Base-by-base conservation (phyloP, 306 rosid genomes). In the Cucurbita maxima region DNA sequence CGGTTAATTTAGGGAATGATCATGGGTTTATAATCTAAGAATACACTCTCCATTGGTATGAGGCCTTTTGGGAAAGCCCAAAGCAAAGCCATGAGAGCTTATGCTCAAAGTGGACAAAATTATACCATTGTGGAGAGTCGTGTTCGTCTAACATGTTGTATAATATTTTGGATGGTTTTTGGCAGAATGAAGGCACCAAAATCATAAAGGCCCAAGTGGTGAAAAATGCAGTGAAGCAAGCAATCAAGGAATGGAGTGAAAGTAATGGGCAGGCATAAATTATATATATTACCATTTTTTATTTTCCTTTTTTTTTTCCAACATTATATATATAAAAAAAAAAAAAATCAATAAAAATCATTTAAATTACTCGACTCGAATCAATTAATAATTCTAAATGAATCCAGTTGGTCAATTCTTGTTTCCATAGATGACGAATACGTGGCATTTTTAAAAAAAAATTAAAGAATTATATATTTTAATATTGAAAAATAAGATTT, bases 161-260 rank as follows among this genome's bases (percentile, higher is more conserved):
- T 43, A 43, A 43, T 41, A 43, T 43, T 8, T 43, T 43, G 11
- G 1, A 4, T 11, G 52, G 4, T 11, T 47, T 4, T 47, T 47
- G 14, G 13, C 83, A 90, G 96, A 83, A 82, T 80, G 80, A 86
- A 74, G 82, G 83, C 68, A 77, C 63, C 3, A 84, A 87, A 48
- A 84, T 78, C 78, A 75, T 90, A 20, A 89, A 93, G 62, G 87
- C 89, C 56, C 91, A 86, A 81, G 81, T 87, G 90, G 98, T 93
- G 86, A 86, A 88, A 82, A 87, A 83, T 73, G 89, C 93, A 37
- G 96, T 92, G 75, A 50, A 84, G 74, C 83, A 78, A 81, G 96
- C 98, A 62, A 82, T 93, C 80, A 79, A 74, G 80, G 87, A 77
- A 66, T 80, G 82, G 87, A 88, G 77, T 74, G 76, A 76, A 63